phyloP scores from a whole-genome alignment of 192 early-diverging fungal species.

The Podila verticillata region DNA sequence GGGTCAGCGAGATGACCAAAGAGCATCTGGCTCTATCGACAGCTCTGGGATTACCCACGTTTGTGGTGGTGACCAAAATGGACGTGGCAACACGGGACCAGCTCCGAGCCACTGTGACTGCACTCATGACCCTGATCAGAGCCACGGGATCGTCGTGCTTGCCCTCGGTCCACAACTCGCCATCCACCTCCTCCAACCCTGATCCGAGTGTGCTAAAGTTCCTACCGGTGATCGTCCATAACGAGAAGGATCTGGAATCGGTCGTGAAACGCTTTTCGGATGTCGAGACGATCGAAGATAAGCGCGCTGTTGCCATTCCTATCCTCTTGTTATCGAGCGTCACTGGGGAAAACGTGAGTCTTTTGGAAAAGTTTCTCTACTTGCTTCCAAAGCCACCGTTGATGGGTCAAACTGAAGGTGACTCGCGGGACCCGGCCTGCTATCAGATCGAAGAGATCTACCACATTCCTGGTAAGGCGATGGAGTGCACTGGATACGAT shows the following conservation, averaged over 20 bases:
- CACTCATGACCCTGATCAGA: conserved; percentile 60
- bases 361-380: conserved; percentile 74
- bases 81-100: conserved; percentile 68
- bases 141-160: conserved; percentile 49
- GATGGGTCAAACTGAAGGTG: conserved; percentile 25
- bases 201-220: conserved; percentile 11
- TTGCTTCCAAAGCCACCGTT: conserved; percentile 70
- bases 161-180: conserved; percentile 39
- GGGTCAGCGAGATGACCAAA: conserved; percentile 71
- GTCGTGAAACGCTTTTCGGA: conserved; percentile 48
- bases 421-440: conserved; percentile 59
- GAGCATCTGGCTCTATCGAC: conserved; percentile 86
- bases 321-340: conserved; percentile 89
- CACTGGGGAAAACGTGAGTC: conserved; percentile 74
- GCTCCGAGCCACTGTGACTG: conserved; percentile 54
- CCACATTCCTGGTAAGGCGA: conserved; percentile 64
- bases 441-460: conserved; percentile 90
- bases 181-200: neutral
- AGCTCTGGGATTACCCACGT: conserved; percentile 83
- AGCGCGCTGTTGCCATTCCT: conserved; percentile 70
- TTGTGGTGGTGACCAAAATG: conserved; percentile 90
- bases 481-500: neutral
- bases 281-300: conserved; percentile 25
- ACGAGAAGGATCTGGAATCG: conserved; percentile 52
- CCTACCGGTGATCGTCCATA: conserved; percentile 53